Conservation (phyloP, 805 yeast genomes). For the Yarrowia sp. region DNA sequence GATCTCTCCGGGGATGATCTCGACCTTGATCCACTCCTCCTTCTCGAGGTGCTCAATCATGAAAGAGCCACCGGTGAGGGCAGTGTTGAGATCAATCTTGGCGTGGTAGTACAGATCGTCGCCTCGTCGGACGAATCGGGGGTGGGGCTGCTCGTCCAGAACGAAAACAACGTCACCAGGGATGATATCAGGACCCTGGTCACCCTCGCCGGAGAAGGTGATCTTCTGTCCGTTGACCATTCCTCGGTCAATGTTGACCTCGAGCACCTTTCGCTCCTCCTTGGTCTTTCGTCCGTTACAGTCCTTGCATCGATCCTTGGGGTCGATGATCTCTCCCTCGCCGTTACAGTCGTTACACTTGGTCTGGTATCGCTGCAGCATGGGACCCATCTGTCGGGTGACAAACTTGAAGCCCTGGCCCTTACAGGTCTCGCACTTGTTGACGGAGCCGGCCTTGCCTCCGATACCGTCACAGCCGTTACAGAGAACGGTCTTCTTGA, state of each 20-base stretch:
- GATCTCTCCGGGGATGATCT: constrained; percentile 89
- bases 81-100: constrained; percentile 89
- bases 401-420: constrained; percentile 92
- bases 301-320: constrained; percentile 83
- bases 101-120: constrained; percentile 85
- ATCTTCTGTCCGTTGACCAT: constrained; percentile 93
- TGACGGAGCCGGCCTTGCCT: constrained; percentile 90
- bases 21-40: constrained; percentile 87
- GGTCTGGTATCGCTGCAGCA: constrained; percentile 97
- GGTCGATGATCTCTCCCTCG: constrained; percentile 84
- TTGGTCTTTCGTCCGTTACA: constrained; percentile 90
- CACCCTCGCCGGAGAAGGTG: constrained; percentile 94
- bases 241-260: constrained; percentile 96
- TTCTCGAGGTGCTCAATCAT: constrained; percentile 81
- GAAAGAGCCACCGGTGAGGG: constrained; percentile 94
- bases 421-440: constrained; percentile 83
- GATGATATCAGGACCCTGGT: constrained; percentile 90
- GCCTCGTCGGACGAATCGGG: constrained; percentile 82
- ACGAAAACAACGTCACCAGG: constrained; percentile 97
- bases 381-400: constrained; percentile 98
- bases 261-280: constrained; percentile 88
- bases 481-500: constrained; percentile 91
- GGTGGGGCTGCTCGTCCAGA: constrained; percentile 88
- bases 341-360: constrained; percentile 93
- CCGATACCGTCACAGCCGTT: constrained; percentile 91